These are phyloP conservation scores for Cronartium quercuum DNA, from an alignment of 1,284 basidiomycete genomes.

Conservation along the genomic window DNA sequence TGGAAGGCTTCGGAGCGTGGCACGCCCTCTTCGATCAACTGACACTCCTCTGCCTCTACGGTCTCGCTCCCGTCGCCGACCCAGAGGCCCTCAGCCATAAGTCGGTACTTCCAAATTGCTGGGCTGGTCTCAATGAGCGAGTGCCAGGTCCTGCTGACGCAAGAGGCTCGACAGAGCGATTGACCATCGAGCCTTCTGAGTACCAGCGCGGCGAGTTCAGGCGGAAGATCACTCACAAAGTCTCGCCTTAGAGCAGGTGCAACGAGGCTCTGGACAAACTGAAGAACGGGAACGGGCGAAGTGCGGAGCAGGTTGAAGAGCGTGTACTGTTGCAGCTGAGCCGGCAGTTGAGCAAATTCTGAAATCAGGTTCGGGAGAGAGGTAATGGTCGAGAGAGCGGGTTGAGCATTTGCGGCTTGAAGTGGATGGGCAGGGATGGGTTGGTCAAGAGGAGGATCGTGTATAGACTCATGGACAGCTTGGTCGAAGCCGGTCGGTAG, in stretches of 20 bases:
- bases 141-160: constrained; percentile 73
- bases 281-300: constrained; percentile 72
- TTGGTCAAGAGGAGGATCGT: background rate
- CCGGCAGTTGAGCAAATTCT: constrained; percentile 66
- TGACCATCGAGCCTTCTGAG: constrained; percentile 69
- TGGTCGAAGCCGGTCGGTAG: constrained; percentile 7
- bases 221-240: constrained; percentile 74
- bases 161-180: constrained; percentile 68
- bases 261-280: constrained; percentile 71
- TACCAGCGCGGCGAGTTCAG: constrained; percentile 73
- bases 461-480: constrained; percentile 25
- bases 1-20: constrained; percentile 41
- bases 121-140: constrained; percentile 74
- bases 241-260: constrained; percentile 77
- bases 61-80: constrained; percentile 65
- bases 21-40: constrained; percentile 30
- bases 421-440: constrained; percentile 52
- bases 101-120: constrained; percentile 71
- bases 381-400: constrained; percentile 56
- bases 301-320: constrained; percentile 74
- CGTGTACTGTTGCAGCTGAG: constrained; percentile 71
- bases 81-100: constrained; percentile 72
- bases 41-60: constrained; percentile 19
- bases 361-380: constrained; percentile 68
- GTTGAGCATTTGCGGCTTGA: constrained; percentile 13